A percentile compares a stretch with the other conserved stretches of the same genome.
Conservation (phyloP, 805 yeast species). For the Phaffomyces antillensis region DNA sequence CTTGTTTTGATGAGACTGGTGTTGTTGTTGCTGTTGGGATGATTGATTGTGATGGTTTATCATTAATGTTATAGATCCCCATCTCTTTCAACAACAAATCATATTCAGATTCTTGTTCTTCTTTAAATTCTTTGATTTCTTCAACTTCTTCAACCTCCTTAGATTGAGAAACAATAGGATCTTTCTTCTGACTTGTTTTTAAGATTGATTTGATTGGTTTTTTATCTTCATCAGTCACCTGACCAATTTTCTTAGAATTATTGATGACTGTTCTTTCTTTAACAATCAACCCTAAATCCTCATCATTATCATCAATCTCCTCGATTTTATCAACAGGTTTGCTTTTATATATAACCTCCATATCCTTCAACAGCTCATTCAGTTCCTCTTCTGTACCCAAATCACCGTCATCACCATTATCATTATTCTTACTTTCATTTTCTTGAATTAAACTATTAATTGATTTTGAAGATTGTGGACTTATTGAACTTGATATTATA, state of each 20-base stretch:
- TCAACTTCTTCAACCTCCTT: not conserved
- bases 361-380: slow-evolving; percentile 21
- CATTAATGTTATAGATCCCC: slow-evolving; percentile 11
- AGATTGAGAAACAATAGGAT: not conserved
- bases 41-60: not conserved
- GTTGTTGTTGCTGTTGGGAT: too few species aligned
- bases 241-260: not conserved
- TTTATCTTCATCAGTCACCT: not conserved
- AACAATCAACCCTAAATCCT: slow-evolving; percentile 1
- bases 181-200: not conserved
- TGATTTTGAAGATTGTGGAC: slow-evolving; percentile 28
- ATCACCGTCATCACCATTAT: too few species aligned
- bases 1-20: too few species aligned
- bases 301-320: slow-evolving; percentile 2
- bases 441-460: too few species aligned
- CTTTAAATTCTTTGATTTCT: not conserved
- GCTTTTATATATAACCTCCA: slow-evolving; percentile 15
- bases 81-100: slow-evolving; percentile 8
- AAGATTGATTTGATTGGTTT: slow-evolving; percentile 1
- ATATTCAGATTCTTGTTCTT: not conserved
- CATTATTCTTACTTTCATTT: too few species aligned
- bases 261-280: slow-evolving; percentile 4
- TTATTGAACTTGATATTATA: slow-evolving; percentile 40
- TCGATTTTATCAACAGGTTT: slow-evolving; percentile 1
- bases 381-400: slow-evolving; percentile 23